Evolutionary conservation across 2,329 filamentous ascomycete species (phyloP).

Genomic region (Colletotrichum tofieldiae): DNA sequence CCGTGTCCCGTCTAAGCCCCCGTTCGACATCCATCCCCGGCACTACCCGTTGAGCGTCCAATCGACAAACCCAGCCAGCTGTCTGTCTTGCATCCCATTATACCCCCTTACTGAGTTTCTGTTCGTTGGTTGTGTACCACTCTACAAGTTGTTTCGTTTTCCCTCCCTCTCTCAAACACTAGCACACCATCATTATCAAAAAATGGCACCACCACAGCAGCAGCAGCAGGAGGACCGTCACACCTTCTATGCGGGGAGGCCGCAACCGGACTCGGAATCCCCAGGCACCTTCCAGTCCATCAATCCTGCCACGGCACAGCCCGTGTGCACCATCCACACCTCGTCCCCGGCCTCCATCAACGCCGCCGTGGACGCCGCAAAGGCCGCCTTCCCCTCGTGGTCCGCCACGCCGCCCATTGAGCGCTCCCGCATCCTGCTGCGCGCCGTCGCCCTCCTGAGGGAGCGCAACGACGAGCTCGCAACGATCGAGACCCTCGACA

Average conservation of each 20-base stretch:
- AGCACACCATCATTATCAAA: slow-evolving; percentile 4
- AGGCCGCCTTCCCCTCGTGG: slow-evolving; percentile 82
- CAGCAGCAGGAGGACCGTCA: slow-evolving; percentile 54
- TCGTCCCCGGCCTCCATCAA: slow-evolving; percentile 79
- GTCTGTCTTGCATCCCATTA: background rate
- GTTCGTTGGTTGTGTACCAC: background rate
- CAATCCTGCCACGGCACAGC: slow-evolving; percentile 79
- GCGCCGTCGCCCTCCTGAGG: slow-evolving; percentile 81
- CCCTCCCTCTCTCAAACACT: slow-evolving; percentile 5
- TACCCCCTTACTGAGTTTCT: slow-evolving; percentile 1
- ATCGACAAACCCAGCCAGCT: background rate
- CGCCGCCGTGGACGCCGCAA: slow-evolving; percentile 79
- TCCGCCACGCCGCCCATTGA: slow-evolving; percentile 81
- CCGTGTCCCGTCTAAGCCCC: slow-evolving; percentile 23
- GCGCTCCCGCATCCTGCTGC: slow-evolving; percentile 84
- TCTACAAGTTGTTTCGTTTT: slow-evolving; percentile 2
- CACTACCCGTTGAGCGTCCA: background rate
- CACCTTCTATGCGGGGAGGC: slow-evolving; percentile 83
- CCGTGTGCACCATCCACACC: slow-evolving; percentile 80
- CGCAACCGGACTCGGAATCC: slow-evolving; percentile 73
- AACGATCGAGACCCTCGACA: slow-evolving; percentile 85
- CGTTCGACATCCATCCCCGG: slow-evolving; percentile 32
- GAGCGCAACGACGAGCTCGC: slow-evolving; percentile 86
- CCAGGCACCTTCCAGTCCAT: slow-evolving; percentile 78
- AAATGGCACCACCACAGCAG: slow-evolving; percentile 35